Evolutionary conservation across 2,329 filamentous ascomycete genomes (phyloP), one percentile per base, ranked within the genome.

Genomic region (Diaporthe vexans): DNA sequence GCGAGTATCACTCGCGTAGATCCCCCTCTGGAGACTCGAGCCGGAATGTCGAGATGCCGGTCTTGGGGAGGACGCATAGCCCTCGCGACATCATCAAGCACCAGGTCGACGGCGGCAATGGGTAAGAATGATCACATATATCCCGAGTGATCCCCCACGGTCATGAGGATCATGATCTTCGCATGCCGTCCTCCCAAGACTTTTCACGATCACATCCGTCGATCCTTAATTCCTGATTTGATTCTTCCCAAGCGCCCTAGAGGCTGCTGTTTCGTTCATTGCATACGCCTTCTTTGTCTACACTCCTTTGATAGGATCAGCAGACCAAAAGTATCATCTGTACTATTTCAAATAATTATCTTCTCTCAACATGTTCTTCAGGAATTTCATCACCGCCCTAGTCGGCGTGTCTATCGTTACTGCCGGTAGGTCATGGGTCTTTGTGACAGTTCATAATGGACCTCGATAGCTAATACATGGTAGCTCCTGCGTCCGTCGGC

Each of bases 381-480:
- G 72, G 56, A 74, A 76, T 48, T 56, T 79, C n/a, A 52, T 82
- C 24, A 72, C 79, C 71, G 80, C 79, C 76, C 77, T 83, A 40
- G 76, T 75, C 65, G 80, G 79, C 76, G 72, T 82, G 65, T 81
- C 79, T 26, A 56, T 82, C 29, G 81, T 75, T 35, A 75, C 76
- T 69, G 79, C 80, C 69, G 81, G 80, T 82, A 76, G 58, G 79
- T 73, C 24, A 54, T 9, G 4, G 35, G 7, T 26, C 15, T 29
- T n/a, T 3, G 1, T 51, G 24, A 5, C 2, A 13, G n/a, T 29
- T 11, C 6, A 26, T 19, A 19, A 40, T 9, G 10, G n/a, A 15
- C 33, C 9, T 51, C 4, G 46, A 51, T 13, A n/a, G 76, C 76
- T 78, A 59, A 79, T 56, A 73, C 4, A 51, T 35, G 17, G 21